Base-by-base conservation (phyloP, 768 basidiomycete species). In the Kwoniella sp. region DNA sequence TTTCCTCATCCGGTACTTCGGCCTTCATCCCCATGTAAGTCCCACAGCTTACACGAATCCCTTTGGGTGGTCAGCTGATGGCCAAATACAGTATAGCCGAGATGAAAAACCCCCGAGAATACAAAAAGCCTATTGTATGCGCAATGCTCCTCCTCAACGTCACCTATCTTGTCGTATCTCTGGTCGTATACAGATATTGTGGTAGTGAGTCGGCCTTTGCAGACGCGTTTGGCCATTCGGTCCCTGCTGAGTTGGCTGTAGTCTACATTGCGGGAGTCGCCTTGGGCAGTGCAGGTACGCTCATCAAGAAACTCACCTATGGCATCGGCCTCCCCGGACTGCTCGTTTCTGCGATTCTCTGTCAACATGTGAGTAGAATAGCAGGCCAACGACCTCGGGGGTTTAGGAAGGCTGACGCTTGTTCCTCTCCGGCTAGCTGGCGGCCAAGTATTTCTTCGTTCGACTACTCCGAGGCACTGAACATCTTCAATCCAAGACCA, bases 271-370 rank as follows among this genome's bases (percentile, higher is more conserved):
- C 74, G 29, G 60, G 60, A 22, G 71, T 71, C 1, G 71, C 74
- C 8, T 60, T 73, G 40, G 74, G 74, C 15, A 71, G 69, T 26
- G 74, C 74, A 13, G 74, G 74, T 30, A 60, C 64, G 2, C 44
- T 76, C 30, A 64, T 76, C 62, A 73, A 76, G 60, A 64, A 67
- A 30, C 53, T 76, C 48, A 60, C 67, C 3, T 76, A 76, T 58
- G 74, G 74, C 27, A 68, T 76, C 44, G 74, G 69, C 47, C 58
- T 76, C 21, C 71, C 71, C 3, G 74, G 69, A 19, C 54, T 76
- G 47, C 53, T 70, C 15, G 70, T 70, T 19, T 58, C 49, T 40
- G 56, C 63, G 5, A 64, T 52, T 17, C 47, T 64, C 9, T 58
- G 57, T 36, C 56, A 58, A 22, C 63, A 64, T 49, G 63, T 64